A percentile compares a stretch with the other conserved stretches of the same genome.
Evolutionary conservation across 208 protist genomes (phyloP).

Genomic region (Zelonia costaricensis): DNA sequence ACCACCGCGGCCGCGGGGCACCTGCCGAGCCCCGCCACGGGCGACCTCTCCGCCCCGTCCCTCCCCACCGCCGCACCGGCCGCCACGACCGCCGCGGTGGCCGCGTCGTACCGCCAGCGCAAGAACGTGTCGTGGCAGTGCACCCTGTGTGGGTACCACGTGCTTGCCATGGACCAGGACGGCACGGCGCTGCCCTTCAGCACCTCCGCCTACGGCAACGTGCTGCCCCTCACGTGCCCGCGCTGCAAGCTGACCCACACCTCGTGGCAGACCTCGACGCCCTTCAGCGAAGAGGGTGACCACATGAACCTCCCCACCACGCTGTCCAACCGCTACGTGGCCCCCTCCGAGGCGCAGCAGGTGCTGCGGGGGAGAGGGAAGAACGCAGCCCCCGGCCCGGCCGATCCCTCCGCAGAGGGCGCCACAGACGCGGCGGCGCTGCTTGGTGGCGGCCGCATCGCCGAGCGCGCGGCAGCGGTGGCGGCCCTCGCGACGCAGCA

Average conservation of each 20-base stretch:
- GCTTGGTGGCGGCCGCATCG: background rate
- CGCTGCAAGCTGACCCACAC: slow-evolving; percentile 76
- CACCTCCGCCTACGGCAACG: slow-evolving; percentile 62
- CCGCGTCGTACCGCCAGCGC: background rate
- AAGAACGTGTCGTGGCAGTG: slow-evolving; percentile 79
- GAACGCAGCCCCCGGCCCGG: background rate
- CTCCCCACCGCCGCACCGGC: background rate
- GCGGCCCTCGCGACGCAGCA: background rate
- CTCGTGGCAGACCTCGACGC: slow-evolving; percentile 58
- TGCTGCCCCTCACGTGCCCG: slow-evolving; percentile 76
- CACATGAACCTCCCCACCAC: slow-evolving; percentile 76
- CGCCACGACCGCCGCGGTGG: background rate
- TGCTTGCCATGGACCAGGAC: slow-evolving; percentile 82
- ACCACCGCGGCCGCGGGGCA: no score
- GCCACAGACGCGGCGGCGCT: background rate
- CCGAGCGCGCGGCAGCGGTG: background rate
- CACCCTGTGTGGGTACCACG: slow-evolving; percentile 77
- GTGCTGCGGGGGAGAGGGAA: background rate
- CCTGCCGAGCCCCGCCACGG: no score
- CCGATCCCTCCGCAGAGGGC: background rate
- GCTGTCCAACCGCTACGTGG: slow-evolving; percentile 70
- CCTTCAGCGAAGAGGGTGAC: slow-evolving; percentile 74
- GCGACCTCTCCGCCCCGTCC: background rate
- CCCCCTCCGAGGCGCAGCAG: background rate
- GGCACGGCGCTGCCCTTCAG: slow-evolving; percentile 68